A percentile compares a stretch with the other conserved stretches of the same genome.
Evolutionary conservation across 202 grass and related monocot species (phyloP).

Genomic region (Cymbopogon flexuosus): DNA sequence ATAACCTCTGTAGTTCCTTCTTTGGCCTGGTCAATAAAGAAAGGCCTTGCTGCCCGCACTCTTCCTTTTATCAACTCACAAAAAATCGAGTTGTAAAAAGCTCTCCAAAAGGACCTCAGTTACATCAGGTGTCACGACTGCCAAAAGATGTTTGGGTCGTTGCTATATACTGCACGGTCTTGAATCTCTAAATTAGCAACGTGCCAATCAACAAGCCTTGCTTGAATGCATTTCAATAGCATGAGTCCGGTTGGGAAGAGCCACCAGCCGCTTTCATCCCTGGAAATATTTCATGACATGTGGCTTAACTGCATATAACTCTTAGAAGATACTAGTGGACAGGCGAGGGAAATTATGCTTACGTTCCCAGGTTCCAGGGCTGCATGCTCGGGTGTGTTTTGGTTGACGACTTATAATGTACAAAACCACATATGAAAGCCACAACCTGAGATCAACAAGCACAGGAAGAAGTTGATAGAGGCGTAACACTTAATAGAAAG

Average conservation of each 20-base stretch:
- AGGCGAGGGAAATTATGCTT: conserved; percentile 34
- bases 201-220: conserved; percentile 97
- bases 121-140: conserved; percentile 59
- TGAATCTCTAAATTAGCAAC: conserved; percentile 98
- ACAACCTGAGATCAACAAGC: conserved; percentile 59
- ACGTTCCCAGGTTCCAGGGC: conserved; percentile 94
- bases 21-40: conserved; percentile 55
- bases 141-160: conserved; percentile 86
- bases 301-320: not conserved
- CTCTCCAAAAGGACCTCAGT: conserved; percentile 42
- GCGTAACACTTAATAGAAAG: not conserved
- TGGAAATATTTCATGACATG: conserved; percentile 32
- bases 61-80: conserved; percentile 66
- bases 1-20: conserved; percentile 44
- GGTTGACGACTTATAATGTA: conserved; percentile 92
- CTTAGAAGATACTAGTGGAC: not conserved
- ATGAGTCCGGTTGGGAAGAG: conserved; percentile 80
- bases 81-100: conserved; percentile 73
- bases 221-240: conserved; percentile 96
- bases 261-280: conserved; percentile 99
- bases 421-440: conserved; percentile 84
- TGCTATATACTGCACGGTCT: conserved; percentile 90
- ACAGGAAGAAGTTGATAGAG: conserved; percentile 14
- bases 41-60: conserved; percentile 36
- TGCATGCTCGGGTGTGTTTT: conserved; percentile 76